Evolutionary conservation across 1,284 basidiomycete species (phyloP).

Genomic region (Wolfiporia cocos): DNA sequence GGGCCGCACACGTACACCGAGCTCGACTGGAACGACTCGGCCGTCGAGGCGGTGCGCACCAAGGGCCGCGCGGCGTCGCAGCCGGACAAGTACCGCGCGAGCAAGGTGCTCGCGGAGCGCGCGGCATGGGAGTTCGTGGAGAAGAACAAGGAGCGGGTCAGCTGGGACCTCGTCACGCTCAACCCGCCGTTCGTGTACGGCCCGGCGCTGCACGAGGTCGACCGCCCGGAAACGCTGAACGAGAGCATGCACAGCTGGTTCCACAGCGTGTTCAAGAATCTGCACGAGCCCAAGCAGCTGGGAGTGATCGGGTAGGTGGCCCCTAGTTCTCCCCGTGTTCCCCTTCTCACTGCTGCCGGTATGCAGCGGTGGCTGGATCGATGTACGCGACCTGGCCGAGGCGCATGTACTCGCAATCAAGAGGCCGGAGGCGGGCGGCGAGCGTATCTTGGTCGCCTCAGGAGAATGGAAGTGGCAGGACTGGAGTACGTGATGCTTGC

Average conservation of each 20-base stretch:
- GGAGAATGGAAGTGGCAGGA: slow-evolving; percentile 31
- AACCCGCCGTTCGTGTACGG: slow-evolving; percentile 49
- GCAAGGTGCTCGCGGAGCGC: slow-evolving; percentile 67
- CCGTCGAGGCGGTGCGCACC: slow-evolving; percentile 42
- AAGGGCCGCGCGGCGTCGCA: slow-evolving; percentile 41
- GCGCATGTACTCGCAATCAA: slow-evolving; percentile 53
- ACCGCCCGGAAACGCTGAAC: slow-evolving; percentile 44
- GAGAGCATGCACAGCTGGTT: slow-evolving; percentile 38
- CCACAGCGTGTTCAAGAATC: slow-evolving; percentile 26
- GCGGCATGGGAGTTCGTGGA: slow-evolving; percentile 55
- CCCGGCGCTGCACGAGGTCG: slow-evolving; percentile 46
- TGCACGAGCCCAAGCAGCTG: slow-evolving; percentile 15
- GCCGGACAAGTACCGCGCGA: slow-evolving; percentile 45
- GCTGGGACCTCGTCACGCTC: slow-evolving; percentile 51
- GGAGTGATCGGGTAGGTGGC: slow-evolving; percentile 12
- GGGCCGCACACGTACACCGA: slow-evolving; percentile 30
- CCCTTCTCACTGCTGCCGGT: background rate
- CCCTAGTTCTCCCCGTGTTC: too few relatives aligned
- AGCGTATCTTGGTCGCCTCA: slow-evolving; percentile 48
- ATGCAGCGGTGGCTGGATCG: slow-evolving; percentile 34
- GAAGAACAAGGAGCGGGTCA: slow-evolving; percentile 38
- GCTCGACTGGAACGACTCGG: slow-evolving; percentile 60
- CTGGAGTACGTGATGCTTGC: slow-evolving; percentile 15
- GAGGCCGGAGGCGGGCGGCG: slow-evolving; percentile 46
- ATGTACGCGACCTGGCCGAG: slow-evolving; percentile 57